phyloP scores from a whole-genome alignment of 1,284 basidiomycete genomes.

The Pseudozyma pruni region DNA sequence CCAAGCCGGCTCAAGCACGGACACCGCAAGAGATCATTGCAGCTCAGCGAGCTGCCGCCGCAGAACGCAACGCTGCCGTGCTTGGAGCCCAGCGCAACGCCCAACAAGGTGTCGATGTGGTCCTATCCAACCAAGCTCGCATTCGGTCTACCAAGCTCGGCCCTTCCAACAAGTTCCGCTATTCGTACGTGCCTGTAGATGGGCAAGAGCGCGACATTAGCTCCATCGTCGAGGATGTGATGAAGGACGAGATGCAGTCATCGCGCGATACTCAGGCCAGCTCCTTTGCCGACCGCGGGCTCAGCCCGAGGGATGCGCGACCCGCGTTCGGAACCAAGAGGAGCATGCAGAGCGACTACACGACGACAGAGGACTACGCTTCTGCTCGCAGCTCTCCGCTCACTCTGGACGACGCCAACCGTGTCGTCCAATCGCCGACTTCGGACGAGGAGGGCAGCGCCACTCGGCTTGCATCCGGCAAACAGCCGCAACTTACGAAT shows the following conservation, averaged over 20 bases:
- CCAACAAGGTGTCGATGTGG: constrained; percentile 84
- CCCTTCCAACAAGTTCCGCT: constrained; percentile 78
- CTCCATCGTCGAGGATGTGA: constrained; percentile 85
- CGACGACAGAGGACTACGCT: constrained; percentile 36
- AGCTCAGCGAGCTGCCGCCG: constrained; percentile 84
- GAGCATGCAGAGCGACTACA: constrained; percentile 47
- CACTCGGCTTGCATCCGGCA: constrained; percentile 19
- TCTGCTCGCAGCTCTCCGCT: constrained; percentile 47
- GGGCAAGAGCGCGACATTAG: constrained; percentile 86
- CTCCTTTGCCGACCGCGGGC: constrained; percentile 2
- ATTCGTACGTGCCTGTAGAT: constrained; percentile 89
- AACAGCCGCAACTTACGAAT: constrained; percentile 4
- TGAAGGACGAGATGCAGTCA: constrained; percentile 44
- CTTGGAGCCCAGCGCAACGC: constrained; percentile 84
- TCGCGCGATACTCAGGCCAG: constrained; percentile 11
- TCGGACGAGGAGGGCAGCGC: constrained; percentile 7
- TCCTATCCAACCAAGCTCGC: constrained; percentile 82
- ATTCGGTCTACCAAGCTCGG: constrained; percentile 81
- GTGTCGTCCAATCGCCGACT: constrained; percentile 17
- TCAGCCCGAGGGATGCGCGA: constrained; percentile 15
- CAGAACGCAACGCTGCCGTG: constrained; percentile 86
- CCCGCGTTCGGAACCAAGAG: constrained; percentile 30
- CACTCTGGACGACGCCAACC: constrained; percentile 48
- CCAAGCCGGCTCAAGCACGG: constrained; percentile 51
- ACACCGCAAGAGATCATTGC: constrained; percentile 88